These are phyloP conservation scores for Geopyxis carbonaria DNA, from an alignment of 495 filamentous ascomycete species.

Conservation along the genomic window DNA sequence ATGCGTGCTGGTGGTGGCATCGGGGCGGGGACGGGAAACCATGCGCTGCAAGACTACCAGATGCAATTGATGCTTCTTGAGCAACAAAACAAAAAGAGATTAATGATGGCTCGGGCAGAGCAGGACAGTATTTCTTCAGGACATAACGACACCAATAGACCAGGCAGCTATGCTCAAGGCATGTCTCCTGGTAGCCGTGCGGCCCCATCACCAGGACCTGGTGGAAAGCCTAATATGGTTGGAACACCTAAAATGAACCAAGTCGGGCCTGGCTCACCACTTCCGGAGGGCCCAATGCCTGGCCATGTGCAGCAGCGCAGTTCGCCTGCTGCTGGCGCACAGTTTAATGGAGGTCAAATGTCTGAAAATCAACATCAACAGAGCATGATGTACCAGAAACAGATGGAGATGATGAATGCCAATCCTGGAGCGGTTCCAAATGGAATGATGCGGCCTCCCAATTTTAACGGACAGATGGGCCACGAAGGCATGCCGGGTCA, in stretches of 20 bases:
- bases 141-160: slow-evolving; percentile 37
- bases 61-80: slow-evolving; percentile 98
- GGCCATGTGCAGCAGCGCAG: slow-evolving; percentile 45
- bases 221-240: slow-evolving; percentile 49
- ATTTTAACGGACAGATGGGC: slow-evolving; percentile 50
- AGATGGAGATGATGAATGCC: slow-evolving; percentile 44
- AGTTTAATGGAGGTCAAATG: slow-evolving; percentile 34
- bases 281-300: slow-evolving; percentile 52
- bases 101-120: slow-evolving; percentile 84
- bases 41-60: slow-evolving; percentile 95
- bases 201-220: slow-evolving; percentile 75
- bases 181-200: slow-evolving; percentile 70
- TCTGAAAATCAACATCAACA: slow-evolving; percentile 29
- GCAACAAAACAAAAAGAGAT: slow-evolving; percentile 92
- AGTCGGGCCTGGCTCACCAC: slow-evolving; percentile 61
- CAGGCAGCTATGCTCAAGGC: slow-evolving; percentile 38
- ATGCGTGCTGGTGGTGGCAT: slow-evolving; percentile 38
- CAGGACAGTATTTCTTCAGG: slow-evolving; percentile 58
- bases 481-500: slow-evolving; percentile 31
- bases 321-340: slow-evolving; percentile 58
- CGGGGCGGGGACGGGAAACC: slow-evolving; percentile 50
- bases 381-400: slow-evolving; percentile 49
- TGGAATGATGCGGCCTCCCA: slow-evolving; percentile 52
- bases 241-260: slow-evolving; percentile 76
- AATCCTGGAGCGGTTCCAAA: slow-evolving; percentile 41